Base-by-base conservation (phyloP, 768 basidiomycete species). In the Agrocybe chaxingu region DNA sequence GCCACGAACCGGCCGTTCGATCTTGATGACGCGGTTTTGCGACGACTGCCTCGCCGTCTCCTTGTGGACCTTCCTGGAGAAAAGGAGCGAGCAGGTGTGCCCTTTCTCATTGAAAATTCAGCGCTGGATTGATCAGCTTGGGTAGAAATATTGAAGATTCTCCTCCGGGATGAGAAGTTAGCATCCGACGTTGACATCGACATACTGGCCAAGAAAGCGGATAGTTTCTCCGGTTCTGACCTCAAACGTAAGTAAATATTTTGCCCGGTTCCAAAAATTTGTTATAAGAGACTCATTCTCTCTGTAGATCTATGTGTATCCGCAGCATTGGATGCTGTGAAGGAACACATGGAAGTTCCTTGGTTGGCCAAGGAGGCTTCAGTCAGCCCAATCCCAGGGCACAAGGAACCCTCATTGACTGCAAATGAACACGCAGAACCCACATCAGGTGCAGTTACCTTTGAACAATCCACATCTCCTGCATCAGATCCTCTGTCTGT, bases 1-100 rank as follows among this genome's bases (percentile, higher is more conserved):
- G 94, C 94, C 1, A 97, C 95, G 2, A 98, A 98, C 66, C 70
- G 94, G 56, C 91, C 91, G 0, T 93, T 92, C 59, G 91, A 93
- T 61, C 70, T 93, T 31, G 91, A 93, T 61, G 94, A 97, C 66
- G 94, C 95, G 11, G 89, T 98, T 7, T 73, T 98, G 16, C 82
- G 94, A 45, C 84, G 94, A 19, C 69, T 98, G 36, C 94, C 94
- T 9, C 82, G 94, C 31, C 79, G 95, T 39, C 63, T 98, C 47
- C 71, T 97, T 46, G 85, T 98, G 24, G 94, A 98, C 67, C 73
- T 98, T 43, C 94, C 94, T 0, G 91, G 89, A 3, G 82, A 85
- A 60, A 85, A 79, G 59, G 94, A 94, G 62, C 80, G 94, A 34
- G 80, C 85, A 76, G 91, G 93, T 91, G 52, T 52, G 78, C 62